phyloP scores from a whole-genome alignment of 106 monocot species.

The Xerophyta viscosa region DNA sequence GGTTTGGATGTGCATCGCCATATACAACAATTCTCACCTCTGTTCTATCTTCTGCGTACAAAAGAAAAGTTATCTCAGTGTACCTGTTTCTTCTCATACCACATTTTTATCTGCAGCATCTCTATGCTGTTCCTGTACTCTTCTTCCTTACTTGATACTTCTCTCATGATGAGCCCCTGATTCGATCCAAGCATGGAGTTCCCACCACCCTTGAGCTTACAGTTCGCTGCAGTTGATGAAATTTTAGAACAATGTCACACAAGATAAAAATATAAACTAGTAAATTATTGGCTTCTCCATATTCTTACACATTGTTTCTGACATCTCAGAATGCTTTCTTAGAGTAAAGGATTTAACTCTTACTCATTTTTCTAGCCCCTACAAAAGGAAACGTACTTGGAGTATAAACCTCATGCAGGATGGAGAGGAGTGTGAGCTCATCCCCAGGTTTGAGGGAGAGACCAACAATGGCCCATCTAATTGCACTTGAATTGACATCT shows the following conservation, averaged over 20 bases:
- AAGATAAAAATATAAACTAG: neutral
- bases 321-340: neutral
- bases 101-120: constrained; percentile 11
- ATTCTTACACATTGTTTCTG: neutral
- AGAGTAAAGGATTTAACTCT: constrained; percentile 6
- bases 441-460: constrained; percentile 44
- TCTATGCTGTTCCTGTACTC: constrained; percentile 27
- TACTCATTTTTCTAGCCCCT: constrained; percentile 22
- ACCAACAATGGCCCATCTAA: constrained; percentile 38
- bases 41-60: no score
- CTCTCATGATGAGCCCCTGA: constrained; percentile 14
- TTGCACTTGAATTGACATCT: constrained; percentile 29
- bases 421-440: constrained; percentile 45
- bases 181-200: constrained; percentile 19
- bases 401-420: constrained; percentile 45
- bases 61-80: neutral
- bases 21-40: no score
- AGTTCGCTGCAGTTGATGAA: constrained; percentile 20
- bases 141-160: constrained; percentile 15
- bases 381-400: constrained; percentile 40
- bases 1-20: no score
- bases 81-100: constrained; percentile 23
- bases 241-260: neutral
- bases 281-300: neutral
- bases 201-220: constrained; percentile 20